phyloP scores from a whole-genome alignment of 768 basidiomycete species.

The Lyophyllum atratum region DNA sequence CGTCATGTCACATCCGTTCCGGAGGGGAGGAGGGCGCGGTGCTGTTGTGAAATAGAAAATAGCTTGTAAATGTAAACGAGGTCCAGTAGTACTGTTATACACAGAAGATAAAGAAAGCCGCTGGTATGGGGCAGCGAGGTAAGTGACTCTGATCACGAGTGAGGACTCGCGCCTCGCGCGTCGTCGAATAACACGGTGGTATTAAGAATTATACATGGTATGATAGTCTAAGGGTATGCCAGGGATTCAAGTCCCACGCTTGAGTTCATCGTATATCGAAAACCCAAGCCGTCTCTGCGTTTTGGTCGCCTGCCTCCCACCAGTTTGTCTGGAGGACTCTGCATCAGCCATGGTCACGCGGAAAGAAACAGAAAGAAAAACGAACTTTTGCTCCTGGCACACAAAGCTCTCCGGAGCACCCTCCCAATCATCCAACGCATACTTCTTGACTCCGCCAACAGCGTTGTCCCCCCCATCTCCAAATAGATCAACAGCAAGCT shows the following conservation, averaged over 20 bases:
- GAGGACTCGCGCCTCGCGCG: background rate
- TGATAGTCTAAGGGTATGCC: background rate
- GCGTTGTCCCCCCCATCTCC: constrained; percentile 70
- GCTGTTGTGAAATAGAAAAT: too few relatives aligned
- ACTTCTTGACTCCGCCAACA: constrained; percentile 55
- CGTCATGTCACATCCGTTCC: too few relatives aligned
- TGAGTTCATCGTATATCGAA: constrained; percentile 76
- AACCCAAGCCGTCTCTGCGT: constrained; percentile 84
- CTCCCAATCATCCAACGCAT: constrained; percentile 93
- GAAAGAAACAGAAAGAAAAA: constrained; percentile 8
- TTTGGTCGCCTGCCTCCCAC: constrained; percentile 87
- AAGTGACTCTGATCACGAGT: too few relatives aligned
- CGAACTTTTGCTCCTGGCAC: constrained; percentile 91
- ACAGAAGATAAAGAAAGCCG: too few relatives aligned
- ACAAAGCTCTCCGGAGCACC: constrained; percentile 97
- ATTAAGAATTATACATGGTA: constrained; percentile 1
- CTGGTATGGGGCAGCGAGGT: too few relatives aligned
- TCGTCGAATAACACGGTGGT: background rate
- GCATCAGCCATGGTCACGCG: background rate
- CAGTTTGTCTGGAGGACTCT: constrained; percentile 67
- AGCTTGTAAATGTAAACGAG: too few relatives aligned
- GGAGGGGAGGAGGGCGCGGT: too few relatives aligned
- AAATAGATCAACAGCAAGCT: constrained; percentile 93
- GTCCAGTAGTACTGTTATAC: too few relatives aligned
- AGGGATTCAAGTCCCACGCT: constrained; percentile 15